Evolutionary conservation across 2,329 filamentous ascomycete species (phyloP), one percentile per base, ranked within the genome.

Genomic region (Pseudogymnoascus sp.): DNA sequence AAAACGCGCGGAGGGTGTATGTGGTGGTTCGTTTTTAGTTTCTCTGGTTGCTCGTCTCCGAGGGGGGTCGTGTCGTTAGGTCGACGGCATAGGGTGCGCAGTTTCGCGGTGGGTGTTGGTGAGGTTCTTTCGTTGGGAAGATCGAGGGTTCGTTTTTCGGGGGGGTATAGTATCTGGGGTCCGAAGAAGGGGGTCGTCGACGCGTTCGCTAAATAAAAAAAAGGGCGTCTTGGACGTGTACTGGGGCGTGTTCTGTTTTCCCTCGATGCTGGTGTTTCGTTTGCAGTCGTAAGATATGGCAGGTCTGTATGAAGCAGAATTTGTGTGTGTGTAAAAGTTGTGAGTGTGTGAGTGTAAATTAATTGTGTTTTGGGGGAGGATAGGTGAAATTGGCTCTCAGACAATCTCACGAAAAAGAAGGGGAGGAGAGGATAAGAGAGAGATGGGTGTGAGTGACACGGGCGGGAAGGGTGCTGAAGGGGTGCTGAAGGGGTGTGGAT

Each of bases 21-120:
- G n/a, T n/a, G 20, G 38, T 62, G 62, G 60, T 64, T 70, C 57
- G 66, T 71, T 68, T 8, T 25, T 25, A 14, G 22, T n/a, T n/a
- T 47, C 20, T 47, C n/a, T n/a, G n/a, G 20, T 12, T 41, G 22
- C 41, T 47, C 41, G 41, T 47, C 41, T 47, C 41, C 41, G 41
- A 47, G 41, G 12, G n/a, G 22, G n/a, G n/a, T 47, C 11, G 22
- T 47, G 41, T 47, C 6, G 22, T 47, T 47, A 47, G 41, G 14
- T 47, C 22, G 41, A 47, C 12, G 41, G 41, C 41, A 47, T 47
- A 47, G 41, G 41, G 14, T 28, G 41, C 14, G 41, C 41, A 7
- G 22, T n/a, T n/a, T n/a, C n/a, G n/a, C 33, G 33, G 6, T 14
- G 25, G 20, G 41, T 22, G 22, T 47, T 20, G 20, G 20, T 25